These are phyloP conservation scores for Phoma herbarum DNA, from an alignment of 2,329 filamentous ascomycete genomes.

Conservation along the genomic window DNA sequence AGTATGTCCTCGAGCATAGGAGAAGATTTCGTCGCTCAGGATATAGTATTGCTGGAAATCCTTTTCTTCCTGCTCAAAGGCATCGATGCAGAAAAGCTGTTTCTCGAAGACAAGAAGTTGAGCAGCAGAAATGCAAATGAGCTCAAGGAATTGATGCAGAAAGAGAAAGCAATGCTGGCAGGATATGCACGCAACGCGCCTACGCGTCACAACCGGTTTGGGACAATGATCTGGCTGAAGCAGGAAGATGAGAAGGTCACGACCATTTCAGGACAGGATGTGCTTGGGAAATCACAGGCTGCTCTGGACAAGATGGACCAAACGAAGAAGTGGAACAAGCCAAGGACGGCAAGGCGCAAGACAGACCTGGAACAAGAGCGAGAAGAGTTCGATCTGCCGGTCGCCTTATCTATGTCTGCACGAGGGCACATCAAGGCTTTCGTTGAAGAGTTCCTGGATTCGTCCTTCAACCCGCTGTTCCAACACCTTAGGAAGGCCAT, in stretches of 20 bases:
- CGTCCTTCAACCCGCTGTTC: conserved; percentile 90
- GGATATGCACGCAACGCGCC: conserved; percentile 80
- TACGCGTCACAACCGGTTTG: conserved; percentile 90
- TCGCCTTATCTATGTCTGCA: conserved; percentile 75
- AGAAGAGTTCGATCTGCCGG: conserved; percentile 76
- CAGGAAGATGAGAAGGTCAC: conserved; percentile 83
- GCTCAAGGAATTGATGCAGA: conserved; percentile 75
- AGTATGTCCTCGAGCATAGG: conserved; percentile 92
- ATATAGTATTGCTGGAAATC: conserved; percentile 88
- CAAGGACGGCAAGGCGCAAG: conserved; percentile 62
- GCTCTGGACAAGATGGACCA: conserved; percentile 89
- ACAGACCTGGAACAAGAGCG: conserved; percentile 49
- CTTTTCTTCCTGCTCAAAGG: conserved; percentile 93
- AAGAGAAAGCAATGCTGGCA: conserved; percentile 84
- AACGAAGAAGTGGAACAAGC: conserved; percentile 88
- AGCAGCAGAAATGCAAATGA: conserved; percentile 75
- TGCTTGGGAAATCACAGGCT: conserved; percentile 74
- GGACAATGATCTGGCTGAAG: conserved; percentile 97
- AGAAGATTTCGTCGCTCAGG: conserved; percentile 89
- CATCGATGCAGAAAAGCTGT: conserved; percentile 82
- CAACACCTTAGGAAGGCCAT: conserved; percentile 86
- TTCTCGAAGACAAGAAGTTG: conserved; percentile 80
- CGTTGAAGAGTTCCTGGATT: conserved; percentile 92
- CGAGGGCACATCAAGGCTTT: conserved; percentile 80
- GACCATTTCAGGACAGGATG: conserved; percentile 87